Evolutionary conservation across 1,139 yeast species (phyloP).

Genomic region (Taphrina confusa): DNA sequence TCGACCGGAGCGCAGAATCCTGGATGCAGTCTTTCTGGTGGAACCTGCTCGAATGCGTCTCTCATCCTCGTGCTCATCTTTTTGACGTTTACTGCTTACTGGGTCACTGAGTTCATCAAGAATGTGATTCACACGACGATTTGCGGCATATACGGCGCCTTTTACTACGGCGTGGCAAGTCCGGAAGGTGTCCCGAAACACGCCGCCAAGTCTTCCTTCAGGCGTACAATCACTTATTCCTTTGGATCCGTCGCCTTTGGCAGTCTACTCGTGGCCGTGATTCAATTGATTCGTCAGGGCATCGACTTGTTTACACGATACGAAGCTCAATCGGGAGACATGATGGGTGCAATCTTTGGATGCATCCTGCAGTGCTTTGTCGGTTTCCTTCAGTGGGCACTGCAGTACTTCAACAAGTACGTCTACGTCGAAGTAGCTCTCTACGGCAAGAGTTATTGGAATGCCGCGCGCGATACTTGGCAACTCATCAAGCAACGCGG

Average conservation of each 20-base stretch:
- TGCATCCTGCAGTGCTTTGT: conserved; percentile 62
- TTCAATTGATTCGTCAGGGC: conserved; percentile 64
- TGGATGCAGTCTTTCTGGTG: conserved; percentile 55
- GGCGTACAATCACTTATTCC: conserved; percentile 79
- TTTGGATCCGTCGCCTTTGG: conserved; percentile 92
- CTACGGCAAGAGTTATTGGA: conserved; percentile 75
- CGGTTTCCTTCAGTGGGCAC: conserved; percentile 72
- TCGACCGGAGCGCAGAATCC: conserved; percentile 45
- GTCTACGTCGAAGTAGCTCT: conserved; percentile 76
- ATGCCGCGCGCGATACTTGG: conserved; percentile 81
- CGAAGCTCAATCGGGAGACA: conserved; percentile 59
- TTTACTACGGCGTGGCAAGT: conserved; percentile 79
- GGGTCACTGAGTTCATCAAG: conserved; percentile 79
- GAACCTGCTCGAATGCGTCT: conserved; percentile 65
- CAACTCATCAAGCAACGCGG: conserved; percentile 76
- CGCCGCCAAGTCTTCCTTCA: conserved; percentile 81
- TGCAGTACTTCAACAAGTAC: conserved; percentile 83
- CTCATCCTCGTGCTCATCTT: conserved; percentile 66
- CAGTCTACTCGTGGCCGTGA: conserved; percentile 72
- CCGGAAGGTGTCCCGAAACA: conserved; percentile 74
- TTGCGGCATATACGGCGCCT: conserved; percentile 83
- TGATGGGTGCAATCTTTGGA: conserved; percentile 58
- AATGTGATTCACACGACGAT: conserved; percentile 83
- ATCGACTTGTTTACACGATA: conserved; percentile 55
- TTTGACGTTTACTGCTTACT: conserved; percentile 82